Percentiles rank a stretch among this genome's conserved stretches.
phyloP scores from a whole-genome alignment of 2,329 filamentous ascomycete genomes.

The Exserohilum rostratum region DNA sequence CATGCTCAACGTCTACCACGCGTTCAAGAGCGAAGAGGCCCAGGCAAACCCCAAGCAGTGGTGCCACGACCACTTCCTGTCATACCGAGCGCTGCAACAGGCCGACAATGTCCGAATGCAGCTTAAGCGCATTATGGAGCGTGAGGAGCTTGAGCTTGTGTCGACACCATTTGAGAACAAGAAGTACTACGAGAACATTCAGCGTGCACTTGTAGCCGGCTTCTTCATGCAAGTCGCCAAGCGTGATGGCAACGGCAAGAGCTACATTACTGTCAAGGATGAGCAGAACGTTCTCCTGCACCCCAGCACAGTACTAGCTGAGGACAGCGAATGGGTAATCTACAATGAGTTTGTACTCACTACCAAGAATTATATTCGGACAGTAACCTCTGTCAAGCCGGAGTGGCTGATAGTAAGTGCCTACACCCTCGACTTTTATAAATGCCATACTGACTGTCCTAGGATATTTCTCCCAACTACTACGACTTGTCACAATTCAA shows the following conservation, averaged over 20 bases:
- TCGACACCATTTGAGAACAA: conserved; percentile 93
- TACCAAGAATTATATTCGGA: conserved; percentile 96
- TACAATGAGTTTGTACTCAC: conserved; percentile 99
- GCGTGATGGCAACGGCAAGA: conserved; percentile 85
- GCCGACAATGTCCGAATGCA: conserved; percentile 94
- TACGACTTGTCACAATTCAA: conserved; percentile 84
- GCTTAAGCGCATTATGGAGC: conserved; percentile 96
- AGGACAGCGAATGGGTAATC: conserved; percentile 93
- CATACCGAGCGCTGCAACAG: conserved; percentile 83
- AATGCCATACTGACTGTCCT: conserved; percentile 16
- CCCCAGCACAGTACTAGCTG: conserved; percentile 85
- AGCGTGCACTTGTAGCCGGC: conserved; percentile 85
- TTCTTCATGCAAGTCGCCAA: conserved; percentile 99
- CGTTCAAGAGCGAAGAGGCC: conserved; percentile 79
- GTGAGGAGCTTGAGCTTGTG: conserved; percentile 80
- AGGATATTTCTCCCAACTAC: conserved; percentile 93
- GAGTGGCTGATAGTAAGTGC: conserved; percentile 87
- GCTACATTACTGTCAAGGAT: conserved; percentile 95
- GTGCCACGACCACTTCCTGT: conserved; percentile 97
- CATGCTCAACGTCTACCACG: conserved; percentile 96
- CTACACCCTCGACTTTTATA: background rate
- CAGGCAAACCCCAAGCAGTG: conserved; percentile 81
- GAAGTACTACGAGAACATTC: conserved; percentile 98
- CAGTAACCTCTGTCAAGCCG: conserved; percentile 86
- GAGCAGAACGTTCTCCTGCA: conserved; percentile 92